These are phyloP conservation scores for Evernia prunastri DNA, from an alignment of 495 filamentous ascomycete species.

Conservation along the genomic window DNA sequence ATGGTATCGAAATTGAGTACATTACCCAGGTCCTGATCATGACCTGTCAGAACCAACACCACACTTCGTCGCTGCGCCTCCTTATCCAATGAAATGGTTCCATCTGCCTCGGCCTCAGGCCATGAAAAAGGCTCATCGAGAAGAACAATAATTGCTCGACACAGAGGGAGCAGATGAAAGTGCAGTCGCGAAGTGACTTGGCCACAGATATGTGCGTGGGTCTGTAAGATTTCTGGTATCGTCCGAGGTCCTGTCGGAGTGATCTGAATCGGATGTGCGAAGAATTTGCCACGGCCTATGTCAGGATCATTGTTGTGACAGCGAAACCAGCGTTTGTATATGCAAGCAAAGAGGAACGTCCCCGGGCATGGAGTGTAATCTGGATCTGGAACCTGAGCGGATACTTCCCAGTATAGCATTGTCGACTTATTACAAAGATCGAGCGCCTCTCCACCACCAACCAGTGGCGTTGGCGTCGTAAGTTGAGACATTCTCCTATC, in stretches of 20 bases:
- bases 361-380: not conserved
- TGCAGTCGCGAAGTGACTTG: constrained; percentile 5
- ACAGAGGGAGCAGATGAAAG: constrained; percentile 11
- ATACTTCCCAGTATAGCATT: constrained; percentile 7
- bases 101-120: not conserved
- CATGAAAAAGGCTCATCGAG: not conserved
- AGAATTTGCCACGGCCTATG: constrained; percentile 8
- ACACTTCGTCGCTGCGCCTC: not conserved
- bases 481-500: no score
- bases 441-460: not conserved
- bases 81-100: not conserved
- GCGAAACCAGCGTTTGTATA: constrained; percentile 11
- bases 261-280: constrained; percentile 14
- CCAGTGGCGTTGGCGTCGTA: no score
- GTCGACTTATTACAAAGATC: constrained; percentile 13
- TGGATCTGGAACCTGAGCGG: constrained; percentile 4
- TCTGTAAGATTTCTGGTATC: not conserved
- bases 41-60: not conserved
- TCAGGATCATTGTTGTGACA: constrained; percentile 9
- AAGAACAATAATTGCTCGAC: constrained; percentile 13
- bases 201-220: constrained; percentile 3
- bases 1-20: constrained; percentile 11
- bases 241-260: constrained; percentile 6
- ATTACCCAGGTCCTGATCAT: constrained; percentile 5
- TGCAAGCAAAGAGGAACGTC: constrained; percentile 8